Conservation (phyloP, 106 monocot genomes). For the Dendrobium nobile region DNA sequence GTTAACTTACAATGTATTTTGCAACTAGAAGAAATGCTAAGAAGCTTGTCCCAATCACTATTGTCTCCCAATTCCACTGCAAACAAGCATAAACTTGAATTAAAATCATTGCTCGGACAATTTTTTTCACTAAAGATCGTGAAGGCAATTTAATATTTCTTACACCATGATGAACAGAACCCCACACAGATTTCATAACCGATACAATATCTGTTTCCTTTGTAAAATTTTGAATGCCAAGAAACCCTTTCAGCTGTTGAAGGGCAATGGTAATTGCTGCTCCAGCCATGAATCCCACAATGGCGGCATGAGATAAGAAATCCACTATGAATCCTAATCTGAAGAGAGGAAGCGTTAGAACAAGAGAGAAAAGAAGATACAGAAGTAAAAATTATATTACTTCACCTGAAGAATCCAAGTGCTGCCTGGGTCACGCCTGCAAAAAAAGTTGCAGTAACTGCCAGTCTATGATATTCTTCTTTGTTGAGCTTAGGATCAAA, state of each 20-base stretch:
- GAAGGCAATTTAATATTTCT: background rate
- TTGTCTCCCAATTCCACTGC: slow-evolving; percentile 85
- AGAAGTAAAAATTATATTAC: background rate
- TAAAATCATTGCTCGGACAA: too few species aligned
- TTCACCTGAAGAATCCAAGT: slow-evolving; percentile 72
- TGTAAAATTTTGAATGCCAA: slow-evolving; percentile 58
- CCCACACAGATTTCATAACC: slow-evolving; percentile 57
- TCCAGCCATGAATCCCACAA: slow-evolving; percentile 77
- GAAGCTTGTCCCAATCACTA: slow-evolving; percentile 45
- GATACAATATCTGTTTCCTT: slow-evolving; percentile 51
- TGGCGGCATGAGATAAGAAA: slow-evolving; percentile 67
- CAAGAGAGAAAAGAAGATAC: background rate
- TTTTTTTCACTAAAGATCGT: background rate
- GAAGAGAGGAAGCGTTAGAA: background rate
- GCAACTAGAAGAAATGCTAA: slow-evolving; percentile 50
- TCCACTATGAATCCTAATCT: slow-evolving; percentile 64
- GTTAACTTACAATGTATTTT: slow-evolving; percentile 51
- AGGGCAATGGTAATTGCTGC: slow-evolving; percentile 61
- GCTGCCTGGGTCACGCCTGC: slow-evolving; percentile 77
- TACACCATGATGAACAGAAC: slow-evolving; percentile 46
- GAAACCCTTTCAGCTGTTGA: slow-evolving; percentile 76
- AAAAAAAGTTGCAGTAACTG: slow-evolving; percentile 91
- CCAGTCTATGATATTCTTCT: slow-evolving; percentile 48
- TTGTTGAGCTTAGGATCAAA: slow-evolving; percentile 41
- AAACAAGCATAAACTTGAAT: background rate